These are phyloP conservation scores for Emericellopsis terricola DNA, from an alignment of 495 filamentous ascomycete genomes.

Conservation along the genomic window DNA sequence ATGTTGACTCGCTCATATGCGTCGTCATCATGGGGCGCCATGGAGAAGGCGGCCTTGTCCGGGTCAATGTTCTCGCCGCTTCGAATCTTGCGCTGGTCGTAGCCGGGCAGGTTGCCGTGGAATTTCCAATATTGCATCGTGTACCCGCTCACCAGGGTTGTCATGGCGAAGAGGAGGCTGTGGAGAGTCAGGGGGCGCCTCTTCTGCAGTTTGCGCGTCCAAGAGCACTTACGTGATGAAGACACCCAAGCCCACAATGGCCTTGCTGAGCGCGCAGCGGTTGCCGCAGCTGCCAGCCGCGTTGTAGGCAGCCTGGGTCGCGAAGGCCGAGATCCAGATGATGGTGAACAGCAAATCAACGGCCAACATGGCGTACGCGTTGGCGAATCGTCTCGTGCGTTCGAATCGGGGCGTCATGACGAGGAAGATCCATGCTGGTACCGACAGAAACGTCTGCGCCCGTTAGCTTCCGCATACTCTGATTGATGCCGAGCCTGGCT, in stretches of 20 bases:
- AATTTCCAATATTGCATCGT: constrained; percentile 61
- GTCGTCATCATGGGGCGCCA: constrained; percentile 35
- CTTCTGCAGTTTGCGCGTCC: no score
- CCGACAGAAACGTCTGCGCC: constrained; percentile 73
- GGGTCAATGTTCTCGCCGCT: constrained; percentile 37
- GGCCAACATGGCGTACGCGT: constrained; percentile 63
- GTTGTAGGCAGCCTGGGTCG: constrained; percentile 52
- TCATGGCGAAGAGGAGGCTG: constrained; percentile 59
- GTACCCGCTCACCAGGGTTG: constrained; percentile 59
- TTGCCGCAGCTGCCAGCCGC: constrained; percentile 26
- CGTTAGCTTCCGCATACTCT: no score
- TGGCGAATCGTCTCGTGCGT: constrained; percentile 60
- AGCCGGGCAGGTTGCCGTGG: constrained; percentile 58
- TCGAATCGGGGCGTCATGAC: constrained; percentile 68
- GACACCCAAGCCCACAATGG: constrained; percentile 59
- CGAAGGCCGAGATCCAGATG: constrained; percentile 74
- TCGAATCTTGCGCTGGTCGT: constrained; percentile 22
- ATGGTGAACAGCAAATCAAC: constrained; percentile 58
- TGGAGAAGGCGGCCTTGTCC: constrained; percentile 38
- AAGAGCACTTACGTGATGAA: constrained; percentile 60
- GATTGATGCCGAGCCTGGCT: neutral
- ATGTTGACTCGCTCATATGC: constrained; percentile 27
- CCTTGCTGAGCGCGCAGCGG: constrained; percentile 56
- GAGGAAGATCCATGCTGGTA: constrained; percentile 71
- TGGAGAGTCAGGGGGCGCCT: no score